These are phyloP conservation scores for Lunularia cruciata DNA, from an alignment of 225 moss, liverwort and hornwort species.

Conservation along the genomic window DNA sequence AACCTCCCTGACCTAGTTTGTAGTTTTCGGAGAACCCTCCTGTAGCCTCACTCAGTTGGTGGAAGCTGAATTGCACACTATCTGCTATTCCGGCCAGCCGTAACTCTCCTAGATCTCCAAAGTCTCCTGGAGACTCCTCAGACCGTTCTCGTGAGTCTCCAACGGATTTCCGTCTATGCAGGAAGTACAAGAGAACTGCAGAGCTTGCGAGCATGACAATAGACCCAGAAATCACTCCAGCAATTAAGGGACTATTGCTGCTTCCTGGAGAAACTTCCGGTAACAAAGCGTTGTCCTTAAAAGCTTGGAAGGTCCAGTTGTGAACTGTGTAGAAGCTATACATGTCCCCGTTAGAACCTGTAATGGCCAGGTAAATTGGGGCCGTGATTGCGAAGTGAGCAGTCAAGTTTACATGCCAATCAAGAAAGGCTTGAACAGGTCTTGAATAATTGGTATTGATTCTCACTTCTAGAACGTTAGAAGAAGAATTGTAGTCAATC, in stretches of 20 bases:
- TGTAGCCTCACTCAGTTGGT: slow-evolving; percentile 41
- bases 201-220: neutral
- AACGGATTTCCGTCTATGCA: too few relatives aligned
- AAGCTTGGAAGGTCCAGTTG: slow-evolving; percentile 20
- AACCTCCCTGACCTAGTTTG: slow-evolving; percentile 42
- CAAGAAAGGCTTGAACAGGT: neutral
- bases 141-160: neutral
- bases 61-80: slow-evolving; percentile 22
- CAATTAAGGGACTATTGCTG: neutral
- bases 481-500: slow-evolving; percentile 19
- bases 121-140: neutral
- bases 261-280: neutral
- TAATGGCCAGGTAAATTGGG: slow-evolving; percentile 21
- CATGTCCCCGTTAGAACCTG: slow-evolving; percentile 24
- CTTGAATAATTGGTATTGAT: neutral
- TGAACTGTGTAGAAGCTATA: slow-evolving; percentile 26
- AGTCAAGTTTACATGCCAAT: neutral
- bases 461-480: slow-evolving; percentile 10
- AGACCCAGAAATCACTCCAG: neutral
- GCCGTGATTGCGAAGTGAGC: neutral
- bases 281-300: slow-evolving; percentile 7
- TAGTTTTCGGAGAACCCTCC: slow-evolving; percentile 24
- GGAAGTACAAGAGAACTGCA: too few relatives aligned
- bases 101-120: neutral
- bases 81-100: slow-evolving; percentile 15